Percentiles rank a stretch among this genome's conserved stretches.
These are phyloP conservation scores for Calonectria pauciramosa DNA, from an alignment of 2,329 filamentous ascomycete genomes.

Conservation along the genomic window DNA sequence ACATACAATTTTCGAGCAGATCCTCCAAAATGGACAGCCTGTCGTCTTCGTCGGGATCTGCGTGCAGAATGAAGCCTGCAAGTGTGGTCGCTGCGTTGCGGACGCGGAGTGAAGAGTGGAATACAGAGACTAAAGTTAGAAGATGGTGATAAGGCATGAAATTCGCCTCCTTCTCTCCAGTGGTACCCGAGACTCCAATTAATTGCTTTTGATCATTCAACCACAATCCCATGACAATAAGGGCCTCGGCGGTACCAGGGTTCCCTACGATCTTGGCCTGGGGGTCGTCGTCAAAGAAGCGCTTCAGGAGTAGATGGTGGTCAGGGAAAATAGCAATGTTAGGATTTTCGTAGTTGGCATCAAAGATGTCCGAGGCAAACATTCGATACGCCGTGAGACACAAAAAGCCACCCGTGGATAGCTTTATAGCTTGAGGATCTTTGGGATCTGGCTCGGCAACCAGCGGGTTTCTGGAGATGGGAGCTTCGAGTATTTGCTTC, in stretches of 20 bases:
- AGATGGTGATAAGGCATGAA: conserved; percentile 74
- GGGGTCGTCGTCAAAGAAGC: conserved; percentile 66
- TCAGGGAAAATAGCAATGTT: conserved; percentile 72
- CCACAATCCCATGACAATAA: conserved; percentile 72
- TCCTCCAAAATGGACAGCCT: conserved; percentile 74
- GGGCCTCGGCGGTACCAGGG: conserved; percentile 70
- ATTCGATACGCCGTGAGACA: conserved; percentile 74
- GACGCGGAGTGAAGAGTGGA: conserved; percentile 67
- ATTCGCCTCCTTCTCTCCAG: conserved; percentile 53
- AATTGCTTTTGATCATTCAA: conserved; percentile 66
- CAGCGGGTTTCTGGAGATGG: conserved; percentile 61
- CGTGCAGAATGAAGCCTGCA: conserved; percentile 68
- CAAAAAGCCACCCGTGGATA: conserved; percentile 71
- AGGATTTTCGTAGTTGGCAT: conserved; percentile 66
- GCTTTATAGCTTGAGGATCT: conserved; percentile 64
- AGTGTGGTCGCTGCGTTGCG: conserved; percentile 68
- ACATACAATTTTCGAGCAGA: conserved; percentile 75
- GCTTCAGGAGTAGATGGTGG: conserved; percentile 66
- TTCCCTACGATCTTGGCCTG: conserved; percentile 63
- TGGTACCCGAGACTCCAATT: conserved; percentile 44
- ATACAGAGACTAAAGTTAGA: conserved; percentile 69
- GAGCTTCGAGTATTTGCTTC: conserved; percentile 57
- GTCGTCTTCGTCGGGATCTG: conserved; percentile 70
- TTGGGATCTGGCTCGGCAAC: conserved; percentile 60
- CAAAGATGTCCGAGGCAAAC: conserved; percentile 73